Evolutionary conservation across 1,139 yeast species (phyloP).

Genomic region (Debaryomyces sp.): DNA sequence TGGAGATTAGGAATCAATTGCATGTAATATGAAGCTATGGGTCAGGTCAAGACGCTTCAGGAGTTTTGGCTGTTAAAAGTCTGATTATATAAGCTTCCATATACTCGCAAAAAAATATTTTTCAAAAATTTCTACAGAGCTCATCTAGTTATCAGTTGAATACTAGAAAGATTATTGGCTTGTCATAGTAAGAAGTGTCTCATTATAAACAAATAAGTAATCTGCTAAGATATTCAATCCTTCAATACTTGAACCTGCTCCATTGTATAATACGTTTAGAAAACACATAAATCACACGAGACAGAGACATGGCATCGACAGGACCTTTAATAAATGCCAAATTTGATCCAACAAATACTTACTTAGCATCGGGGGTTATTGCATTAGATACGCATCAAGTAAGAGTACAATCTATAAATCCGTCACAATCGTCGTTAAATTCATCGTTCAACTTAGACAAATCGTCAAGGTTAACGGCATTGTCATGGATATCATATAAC

Average conservation of each 20-base stretch:
- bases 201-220: neutral
- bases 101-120: conserved; percentile 1
- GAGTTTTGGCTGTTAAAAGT: conserved; percentile 1
- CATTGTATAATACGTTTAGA: neutral
- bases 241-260: neutral
- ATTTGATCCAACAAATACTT: conserved; percentile 60
- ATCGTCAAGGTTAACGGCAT: conserved; percentile 50
- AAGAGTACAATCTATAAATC: conserved; percentile 57
- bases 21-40: neutral
- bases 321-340: conserved; percentile 34
- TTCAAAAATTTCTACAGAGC: conserved; percentile 4
- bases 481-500: conserved; percentile 57
- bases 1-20: neutral
- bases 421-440: conserved; percentile 39
- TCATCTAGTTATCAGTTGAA: neutral
- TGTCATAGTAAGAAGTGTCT: neutral
- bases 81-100: conserved; percentile 2
- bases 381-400: conserved; percentile 77
- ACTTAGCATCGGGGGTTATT: conserved; percentile 67
- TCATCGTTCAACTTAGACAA: conserved; percentile 57
- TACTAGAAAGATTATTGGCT: neutral
- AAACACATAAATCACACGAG: neutral
- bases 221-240: neutral
- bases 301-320: conserved; percentile 14
- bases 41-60: neutral